Evolutionary conservation across 2,329 filamentous ascomycete species (phyloP).

Genomic region (Botrytis tulipae): DNA sequence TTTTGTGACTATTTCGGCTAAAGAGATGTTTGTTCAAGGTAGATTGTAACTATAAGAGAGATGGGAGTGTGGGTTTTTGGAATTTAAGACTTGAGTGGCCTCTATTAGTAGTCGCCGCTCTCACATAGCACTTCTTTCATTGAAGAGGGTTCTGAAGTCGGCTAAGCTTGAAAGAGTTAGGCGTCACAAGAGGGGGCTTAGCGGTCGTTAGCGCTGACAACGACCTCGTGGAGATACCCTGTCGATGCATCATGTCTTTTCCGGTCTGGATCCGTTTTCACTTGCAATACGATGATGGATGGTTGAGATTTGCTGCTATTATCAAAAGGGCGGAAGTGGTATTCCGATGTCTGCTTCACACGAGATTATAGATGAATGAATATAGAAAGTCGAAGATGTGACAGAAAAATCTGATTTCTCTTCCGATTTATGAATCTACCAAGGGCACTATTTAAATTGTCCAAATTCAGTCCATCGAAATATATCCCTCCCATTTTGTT

Average conservation of each 20-base stretch:
- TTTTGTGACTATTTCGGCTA: neutral
- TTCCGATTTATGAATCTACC: neutral
- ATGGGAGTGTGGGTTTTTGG: too few species aligned
- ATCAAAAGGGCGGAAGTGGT: too few species aligned
- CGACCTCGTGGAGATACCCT: neutral
- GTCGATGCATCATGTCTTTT: neutral
- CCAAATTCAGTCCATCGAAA: neutral
- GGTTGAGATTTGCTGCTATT: neutral
- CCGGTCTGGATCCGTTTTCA: neutral
- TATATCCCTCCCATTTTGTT: neutral
- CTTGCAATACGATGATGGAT: neutral
- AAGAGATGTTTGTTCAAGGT: neutral
- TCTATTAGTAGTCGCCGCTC: neutral
- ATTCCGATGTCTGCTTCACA: neutral
- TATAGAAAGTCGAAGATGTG: neutral
- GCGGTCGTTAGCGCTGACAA: neutral
- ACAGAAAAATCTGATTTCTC: too few species aligned
- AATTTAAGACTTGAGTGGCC: neutral
- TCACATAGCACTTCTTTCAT: neutral
- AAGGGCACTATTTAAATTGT: neutral
- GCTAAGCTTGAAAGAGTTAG: neutral
- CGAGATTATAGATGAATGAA: neutral
- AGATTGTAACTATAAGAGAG: neutral
- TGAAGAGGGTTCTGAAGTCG: neutral
- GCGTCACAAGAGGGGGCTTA: neutral